Base-by-base conservation (phyloP, 2,329 filamentous ascomycete genomes). In the Mariannaea elegans region DNA sequence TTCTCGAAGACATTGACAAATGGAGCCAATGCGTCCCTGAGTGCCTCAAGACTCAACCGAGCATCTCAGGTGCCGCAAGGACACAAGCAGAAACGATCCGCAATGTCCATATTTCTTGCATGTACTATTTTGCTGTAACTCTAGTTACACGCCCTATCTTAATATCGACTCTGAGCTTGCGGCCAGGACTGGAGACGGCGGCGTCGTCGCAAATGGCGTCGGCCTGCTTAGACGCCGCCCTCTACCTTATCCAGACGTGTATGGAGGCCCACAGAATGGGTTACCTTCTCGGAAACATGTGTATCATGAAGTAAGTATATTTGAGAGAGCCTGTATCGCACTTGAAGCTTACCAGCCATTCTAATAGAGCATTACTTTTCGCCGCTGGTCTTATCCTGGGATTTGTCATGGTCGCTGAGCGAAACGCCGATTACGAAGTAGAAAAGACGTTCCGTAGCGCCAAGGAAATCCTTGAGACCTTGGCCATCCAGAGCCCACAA, bases 41-140 rank as follows among this genome's bases (percentile, higher is more conserved):
- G 75, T 49, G 73, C 48, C 7, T 68, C 73, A 48, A 47, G n/a
- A 62, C 29, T 6, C 45, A 67, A n/a, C 36, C 59, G 2, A 53
- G 6, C 16, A 10, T 51, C 5, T 21, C 59, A 0, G 56, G 53
- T 10, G 31, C 34, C 16, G 19, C 47, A 10, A 36, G 48, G 7
- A 29, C 47, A 2, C 68, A 67, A 1, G 73, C 77, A 16, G 76
- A 74, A 0, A 76, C 78, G 2, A 77, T 85, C 23, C 81, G 80
- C 0, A 84, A 79, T 21, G 75, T 85, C 1, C 84, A 87, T 54
- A 79, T 87, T 6, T 82, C 84, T 0, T 87, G 84, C 56, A 75
- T 82, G 0, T 87, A 87, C 64, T 86, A 87, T 63, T 85, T 87
- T 54, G 82, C 84, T 0, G 82, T 87, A 1, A 87, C 85, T 18